phyloP scores from a whole-genome alignment of 2,329 filamentous ascomycete species.

The Calonectria leucothoes region DNA sequence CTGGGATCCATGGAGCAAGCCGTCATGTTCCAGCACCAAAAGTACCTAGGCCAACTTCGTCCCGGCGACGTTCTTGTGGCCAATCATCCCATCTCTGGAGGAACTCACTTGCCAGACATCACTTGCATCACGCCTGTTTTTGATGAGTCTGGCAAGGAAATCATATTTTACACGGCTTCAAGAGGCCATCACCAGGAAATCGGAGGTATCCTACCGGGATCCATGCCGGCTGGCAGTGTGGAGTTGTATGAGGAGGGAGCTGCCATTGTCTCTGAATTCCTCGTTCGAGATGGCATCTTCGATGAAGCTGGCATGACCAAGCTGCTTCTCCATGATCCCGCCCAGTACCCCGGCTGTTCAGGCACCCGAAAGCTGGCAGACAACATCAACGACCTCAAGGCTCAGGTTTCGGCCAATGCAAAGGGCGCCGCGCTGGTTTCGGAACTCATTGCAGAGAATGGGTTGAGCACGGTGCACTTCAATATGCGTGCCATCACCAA shows the following conservation, averaged over 20 bases:
- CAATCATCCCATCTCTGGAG: constrained; percentile 45
- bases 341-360: constrained; percentile 78
- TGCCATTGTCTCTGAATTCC: constrained; percentile 72
- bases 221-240: constrained; percentile 81
- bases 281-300: constrained; percentile 82
- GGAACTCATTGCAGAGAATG: constrained; percentile 78
- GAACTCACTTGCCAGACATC: constrained; percentile 53
- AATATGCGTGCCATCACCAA: constrained; percentile 55
- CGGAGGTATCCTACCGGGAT: constrained; percentile 83
- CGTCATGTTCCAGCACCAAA: constrained; percentile 34
- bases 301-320: constrained; percentile 81
- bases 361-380: constrained; percentile 84
- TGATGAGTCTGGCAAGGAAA: constrained; percentile 44
- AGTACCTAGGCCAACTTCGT: constrained; percentile 33
- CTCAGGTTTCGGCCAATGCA: constrained; percentile 87
- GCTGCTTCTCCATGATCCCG: constrained; percentile 78
- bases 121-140: constrained; percentile 71
- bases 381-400: constrained; percentile 88
- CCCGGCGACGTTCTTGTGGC: constrained; percentile 36
- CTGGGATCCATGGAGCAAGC: constrained; percentile 37
- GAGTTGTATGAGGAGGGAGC: constrained; percentile 72
- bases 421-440: constrained; percentile 85
- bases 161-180: constrained; percentile 44
- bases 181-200: constrained; percentile 57
- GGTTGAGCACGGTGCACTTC: constrained; percentile 77